These are phyloP conservation scores for Penicillium pancosmium DNA, from an alignment of 495 filamentous ascomycete species.

Conservation along the genomic window DNA sequence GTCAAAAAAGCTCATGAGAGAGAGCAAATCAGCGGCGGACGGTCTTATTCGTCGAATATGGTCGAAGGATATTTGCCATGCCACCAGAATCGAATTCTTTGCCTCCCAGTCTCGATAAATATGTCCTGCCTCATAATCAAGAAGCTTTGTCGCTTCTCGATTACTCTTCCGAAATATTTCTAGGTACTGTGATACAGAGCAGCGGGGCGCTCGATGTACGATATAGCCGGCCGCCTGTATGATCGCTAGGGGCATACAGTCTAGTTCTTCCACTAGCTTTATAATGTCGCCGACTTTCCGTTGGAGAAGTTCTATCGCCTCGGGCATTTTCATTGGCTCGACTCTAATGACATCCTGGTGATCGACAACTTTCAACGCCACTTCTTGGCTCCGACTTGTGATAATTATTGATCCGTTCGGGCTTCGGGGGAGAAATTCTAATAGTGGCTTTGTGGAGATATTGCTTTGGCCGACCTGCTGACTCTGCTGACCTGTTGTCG, in stretches of 20 bases:
- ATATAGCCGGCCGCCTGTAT: conserved; percentile 54
- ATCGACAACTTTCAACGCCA: conserved; percentile 31
- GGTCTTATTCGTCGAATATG: too few relatives aligned
- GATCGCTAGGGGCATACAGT: conserved; percentile 16
- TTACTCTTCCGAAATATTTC: conserved; percentile 29
- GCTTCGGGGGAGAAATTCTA: background rate
- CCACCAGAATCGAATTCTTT: background rate
- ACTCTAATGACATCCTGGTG: conserved; percentile 39
- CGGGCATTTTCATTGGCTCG: conserved; percentile 30
- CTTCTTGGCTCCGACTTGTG: conserved; percentile 37
- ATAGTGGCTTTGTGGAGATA: background rate
- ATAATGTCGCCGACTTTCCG: background rate
- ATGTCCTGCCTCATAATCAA: conserved; percentile 3
- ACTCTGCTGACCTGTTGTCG: background rate
- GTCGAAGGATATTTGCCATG: too few relatives aligned
- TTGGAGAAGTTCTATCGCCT: too few relatives aligned
- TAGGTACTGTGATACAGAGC: conserved; percentile 37
- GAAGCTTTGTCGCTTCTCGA: conserved; percentile 5
- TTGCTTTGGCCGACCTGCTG: conserved; percentile 15
- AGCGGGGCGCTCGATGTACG: conserved; percentile 22
- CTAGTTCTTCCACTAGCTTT: conserved; percentile 39
- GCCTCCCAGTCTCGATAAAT: conserved; percentile 24
- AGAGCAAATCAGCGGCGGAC: too few relatives aligned
- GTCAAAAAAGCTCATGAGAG: too few relatives aligned
- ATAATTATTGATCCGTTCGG: conserved; percentile 31